These are phyloP conservation scores for Citrus trifoliata DNA, from an alignment of 345 rosid genomes.

Conservation along the genomic window DNA sequence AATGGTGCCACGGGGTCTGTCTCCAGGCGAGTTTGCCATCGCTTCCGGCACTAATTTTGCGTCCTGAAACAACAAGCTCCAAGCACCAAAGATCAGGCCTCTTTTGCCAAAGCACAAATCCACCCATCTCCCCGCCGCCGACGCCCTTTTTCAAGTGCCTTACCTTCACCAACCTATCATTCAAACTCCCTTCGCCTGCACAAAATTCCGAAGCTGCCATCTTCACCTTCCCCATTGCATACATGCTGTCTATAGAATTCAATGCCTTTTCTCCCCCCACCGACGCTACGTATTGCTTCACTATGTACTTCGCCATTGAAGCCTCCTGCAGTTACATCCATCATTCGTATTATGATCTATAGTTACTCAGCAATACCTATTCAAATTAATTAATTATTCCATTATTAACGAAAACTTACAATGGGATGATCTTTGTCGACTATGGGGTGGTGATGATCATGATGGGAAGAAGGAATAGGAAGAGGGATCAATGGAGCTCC, in stretches of 20 bases:
- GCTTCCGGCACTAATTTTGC: constrained; percentile 91
- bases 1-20: constrained; percentile 92
- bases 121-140: constrained; percentile 72
- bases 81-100: constrained; percentile 83
- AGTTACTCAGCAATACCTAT: neutral
- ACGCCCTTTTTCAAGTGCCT: constrained; percentile 39
- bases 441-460: constrained; percentile 26
- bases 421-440: constrained; percentile 54
- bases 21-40: constrained; percentile 92
- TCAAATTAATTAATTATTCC: neutral
- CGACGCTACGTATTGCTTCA: constrained; percentile 84
- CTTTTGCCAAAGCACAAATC: constrained; percentile 92
- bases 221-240: constrained; percentile 92
- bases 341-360: neutral
- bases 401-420: constrained; percentile 34
- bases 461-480: constrained; percentile 40
- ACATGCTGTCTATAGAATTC: constrained; percentile 68
- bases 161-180: constrained; percentile 41
- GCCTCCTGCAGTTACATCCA: constrained; percentile 42
- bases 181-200: constrained; percentile 55
- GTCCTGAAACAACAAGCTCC: constrained; percentile 84
- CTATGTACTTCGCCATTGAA: constrained; percentile 91
- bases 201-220: constrained; percentile 81
- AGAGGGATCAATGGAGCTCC: constrained; percentile 96
- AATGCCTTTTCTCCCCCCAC: constrained; percentile 81